Evolutionary conservation across 2,329 filamentous ascomycete genomes (phyloP).

Genomic region (Chaetothyriales sp.): DNA sequence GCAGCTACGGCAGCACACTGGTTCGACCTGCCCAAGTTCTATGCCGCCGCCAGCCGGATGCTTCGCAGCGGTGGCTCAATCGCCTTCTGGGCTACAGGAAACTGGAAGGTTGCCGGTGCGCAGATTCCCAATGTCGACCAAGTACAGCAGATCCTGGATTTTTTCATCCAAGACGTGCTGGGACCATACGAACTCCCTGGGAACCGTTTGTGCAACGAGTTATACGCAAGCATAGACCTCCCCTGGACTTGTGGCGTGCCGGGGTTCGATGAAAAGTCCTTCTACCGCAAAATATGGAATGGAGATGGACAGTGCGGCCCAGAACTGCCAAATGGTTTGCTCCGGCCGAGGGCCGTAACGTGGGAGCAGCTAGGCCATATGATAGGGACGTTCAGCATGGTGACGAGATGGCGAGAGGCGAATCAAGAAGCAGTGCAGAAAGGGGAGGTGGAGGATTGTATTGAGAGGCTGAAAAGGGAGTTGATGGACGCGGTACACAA

Average conservation of each 20-base stretch:
- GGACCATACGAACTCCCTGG: constrained; percentile 29
- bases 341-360: constrained; percentile 11
- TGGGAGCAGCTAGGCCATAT: constrained; percentile 19
- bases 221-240: constrained; percentile 33
- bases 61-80: constrained; percentile 43
- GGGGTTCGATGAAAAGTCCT: constrained; percentile 29
- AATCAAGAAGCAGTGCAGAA: constrained; percentile 25
- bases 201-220: constrained; percentile 28
- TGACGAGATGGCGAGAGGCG: constrained; percentile 29
- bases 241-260: constrained; percentile 33
- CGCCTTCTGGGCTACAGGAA: constrained; percentile 35
- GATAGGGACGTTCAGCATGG: constrained; percentile 25
- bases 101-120: constrained; percentile 20
- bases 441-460: constrained; percentile 24
- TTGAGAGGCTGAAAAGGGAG: constrained; percentile 18
- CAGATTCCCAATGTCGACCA: constrained; percentile 28
- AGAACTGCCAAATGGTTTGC: constrained; percentile 18
- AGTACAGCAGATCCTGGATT: constrained; percentile 30
- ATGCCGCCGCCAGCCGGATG: constrained; percentile 32
- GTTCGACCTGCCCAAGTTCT: constrained; percentile 44
- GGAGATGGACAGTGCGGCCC: constrained; percentile 19
- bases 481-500: constrained; percentile 16
- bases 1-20: constrained; percentile 42
- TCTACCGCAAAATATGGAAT: constrained; percentile 34
- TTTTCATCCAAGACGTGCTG: constrained; percentile 27